Conservation (phyloP, 2,329 filamentous ascomycete species). For the Fusarium piperis region DNA sequence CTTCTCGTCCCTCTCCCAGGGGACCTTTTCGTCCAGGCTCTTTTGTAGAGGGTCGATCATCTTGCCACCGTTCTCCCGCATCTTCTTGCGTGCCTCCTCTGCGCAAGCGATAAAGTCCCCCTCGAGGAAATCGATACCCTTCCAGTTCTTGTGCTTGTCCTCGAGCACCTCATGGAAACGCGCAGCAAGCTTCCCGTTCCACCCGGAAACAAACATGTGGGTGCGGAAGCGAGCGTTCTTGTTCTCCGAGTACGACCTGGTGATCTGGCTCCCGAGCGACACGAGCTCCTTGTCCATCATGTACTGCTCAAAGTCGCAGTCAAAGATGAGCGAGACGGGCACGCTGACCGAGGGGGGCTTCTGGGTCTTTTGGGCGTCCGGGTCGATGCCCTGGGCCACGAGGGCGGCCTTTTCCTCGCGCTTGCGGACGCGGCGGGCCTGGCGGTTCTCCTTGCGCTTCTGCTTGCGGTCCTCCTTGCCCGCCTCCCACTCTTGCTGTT, state of each 20-base stretch:
- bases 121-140: constrained; percentile 76
- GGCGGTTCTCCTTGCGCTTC: constrained; percentile 65
- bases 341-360: constrained; percentile 62
- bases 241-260: constrained; percentile 90
- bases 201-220: constrained; percentile 82
- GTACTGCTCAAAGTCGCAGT: constrained; percentile 90
- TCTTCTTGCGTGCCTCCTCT: constrained; percentile 71
- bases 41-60: constrained; percentile 67
- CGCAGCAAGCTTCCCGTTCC: constrained; percentile 77
- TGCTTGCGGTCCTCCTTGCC: constrained; percentile 67
- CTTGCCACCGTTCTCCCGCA: constrained; percentile 67
- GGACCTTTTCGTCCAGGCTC: constrained; percentile 42
- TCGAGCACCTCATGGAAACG: constrained; percentile 81
- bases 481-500: constrained; percentile 79
- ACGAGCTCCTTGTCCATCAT: constrained; percentile 90
- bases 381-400: constrained; percentile 59
- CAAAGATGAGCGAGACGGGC: constrained; percentile 83
- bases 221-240: constrained; percentile 71
- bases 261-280: constrained; percentile 85
- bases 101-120: constrained; percentile 79
- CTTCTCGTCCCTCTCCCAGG: constrained; percentile 46
- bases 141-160: constrained; percentile 81
- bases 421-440: constrained; percentile 58
- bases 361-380: constrained; percentile 46
- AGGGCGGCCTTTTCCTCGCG: constrained; percentile 60